These are phyloP conservation scores for Penicillium sp. DNA, from an alignment of 2,329 filamentous ascomycete species.

Conservation along the genomic window DNA sequence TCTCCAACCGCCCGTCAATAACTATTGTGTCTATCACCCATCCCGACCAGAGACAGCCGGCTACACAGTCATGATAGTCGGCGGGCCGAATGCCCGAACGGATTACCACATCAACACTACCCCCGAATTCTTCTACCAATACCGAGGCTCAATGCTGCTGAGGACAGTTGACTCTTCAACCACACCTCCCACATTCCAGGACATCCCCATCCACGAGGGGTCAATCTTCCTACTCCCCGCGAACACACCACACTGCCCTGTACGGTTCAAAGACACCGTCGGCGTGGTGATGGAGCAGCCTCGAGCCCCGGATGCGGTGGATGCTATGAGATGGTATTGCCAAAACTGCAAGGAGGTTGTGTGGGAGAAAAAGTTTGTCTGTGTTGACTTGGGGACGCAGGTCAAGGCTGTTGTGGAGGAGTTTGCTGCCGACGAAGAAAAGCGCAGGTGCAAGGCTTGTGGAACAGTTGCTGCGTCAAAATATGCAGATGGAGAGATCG, in stretches of 20 bases:
- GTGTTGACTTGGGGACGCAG: slow-evolving; percentile 87
- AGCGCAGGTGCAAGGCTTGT: slow-evolving; percentile 75
- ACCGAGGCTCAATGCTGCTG: slow-evolving; percentile 89
- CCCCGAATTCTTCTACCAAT: slow-evolving; percentile 97
- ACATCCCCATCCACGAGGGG: slow-evolving; percentile 87
- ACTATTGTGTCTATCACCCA: slow-evolving; percentile 89
- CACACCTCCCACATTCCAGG: slow-evolving; percentile 64
- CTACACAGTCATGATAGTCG: slow-evolving; percentile 90
- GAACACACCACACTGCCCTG: slow-evolving; percentile 96
- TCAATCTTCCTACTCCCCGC: slow-evolving; percentile 90
- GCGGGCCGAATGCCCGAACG: slow-evolving; percentile 91
- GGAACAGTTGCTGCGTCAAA: slow-evolving; percentile 67
- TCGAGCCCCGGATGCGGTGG: slow-evolving; percentile 67
- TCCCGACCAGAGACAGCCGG: slow-evolving; percentile 73
- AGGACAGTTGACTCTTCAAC: slow-evolving; percentile 74
- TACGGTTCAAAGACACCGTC: slow-evolving; percentile 91
- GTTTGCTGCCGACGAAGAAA: slow-evolving; percentile 70
- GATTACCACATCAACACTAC: slow-evolving; percentile 99
- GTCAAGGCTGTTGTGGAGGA: slow-evolving; percentile 87
- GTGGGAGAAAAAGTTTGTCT: slow-evolving; percentile 84
- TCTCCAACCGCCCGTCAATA: slow-evolving; percentile 91
- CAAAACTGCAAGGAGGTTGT: slow-evolving; percentile 68
- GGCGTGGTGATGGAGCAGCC: slow-evolving; percentile 89
- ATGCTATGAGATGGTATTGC: slow-evolving; percentile 92
- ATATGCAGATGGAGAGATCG: slow-evolving; percentile 43